Conservation (phyloP, 768 basidiomycete genomes). For the Lentinus tigrinus region DNA sequence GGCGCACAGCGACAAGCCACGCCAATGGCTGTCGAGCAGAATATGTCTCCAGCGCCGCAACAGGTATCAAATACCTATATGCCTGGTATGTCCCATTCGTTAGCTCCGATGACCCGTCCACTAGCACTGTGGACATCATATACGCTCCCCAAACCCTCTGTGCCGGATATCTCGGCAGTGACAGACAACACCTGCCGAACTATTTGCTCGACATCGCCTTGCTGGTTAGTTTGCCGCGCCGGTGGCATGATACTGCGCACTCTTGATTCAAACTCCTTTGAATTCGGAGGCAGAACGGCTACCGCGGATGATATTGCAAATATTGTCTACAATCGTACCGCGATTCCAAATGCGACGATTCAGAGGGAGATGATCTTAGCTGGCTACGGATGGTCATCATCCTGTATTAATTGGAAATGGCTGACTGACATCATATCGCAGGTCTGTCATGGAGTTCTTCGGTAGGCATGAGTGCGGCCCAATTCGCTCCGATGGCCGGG, state of each 20-base stretch:
- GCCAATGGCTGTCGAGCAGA: constrained; percentile 6
- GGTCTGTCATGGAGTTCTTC: constrained; percentile 6
- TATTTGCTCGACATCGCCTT: too few species aligned
- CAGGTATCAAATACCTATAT: background rate
- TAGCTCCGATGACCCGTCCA: background rate
- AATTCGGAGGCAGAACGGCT: too few species aligned
- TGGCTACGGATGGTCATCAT: background rate
- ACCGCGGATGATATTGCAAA: background rate
- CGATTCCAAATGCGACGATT: too few species aligned
- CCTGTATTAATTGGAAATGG: background rate
- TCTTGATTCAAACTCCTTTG: too few species aligned
- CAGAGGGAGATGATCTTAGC: too few species aligned
- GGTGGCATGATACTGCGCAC: too few species aligned
- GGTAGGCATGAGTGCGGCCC: background rate
- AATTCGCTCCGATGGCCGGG: constrained; percentile 13
- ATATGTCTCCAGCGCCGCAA: constrained; percentile 2
- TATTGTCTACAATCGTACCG: background rate
- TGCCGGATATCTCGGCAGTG: too few species aligned
- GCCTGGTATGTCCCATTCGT: background rate
- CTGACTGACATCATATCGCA: background rate
- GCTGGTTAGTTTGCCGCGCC: too few species aligned
- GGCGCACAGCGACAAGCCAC: background rate
- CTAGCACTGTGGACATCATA: too few species aligned
- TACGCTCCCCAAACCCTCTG: too few species aligned
- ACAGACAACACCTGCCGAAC: too few species aligned